phyloP scores from a whole-genome alignment of 2,329 filamentous ascomycete genomes.

The Penicillium sp. region DNA sequence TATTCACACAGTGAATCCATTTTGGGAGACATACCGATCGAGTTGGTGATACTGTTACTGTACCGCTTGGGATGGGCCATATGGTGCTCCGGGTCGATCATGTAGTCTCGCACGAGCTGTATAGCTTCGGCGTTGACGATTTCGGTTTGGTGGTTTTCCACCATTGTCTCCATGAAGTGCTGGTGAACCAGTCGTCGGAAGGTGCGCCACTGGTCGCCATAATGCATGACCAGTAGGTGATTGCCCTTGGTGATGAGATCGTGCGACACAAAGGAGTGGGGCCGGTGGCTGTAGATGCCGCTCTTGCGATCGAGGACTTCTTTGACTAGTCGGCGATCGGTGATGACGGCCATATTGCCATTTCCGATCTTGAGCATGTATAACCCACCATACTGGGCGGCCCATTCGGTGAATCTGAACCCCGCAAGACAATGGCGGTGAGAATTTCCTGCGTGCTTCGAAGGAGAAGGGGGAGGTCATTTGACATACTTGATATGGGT shows the following conservation, averaged over 20 bases:
- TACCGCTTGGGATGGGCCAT: constrained; percentile 52
- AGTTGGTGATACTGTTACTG: constrained; percentile 50
- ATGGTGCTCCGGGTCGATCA: constrained; percentile 41
- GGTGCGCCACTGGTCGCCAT: constrained; percentile 43
- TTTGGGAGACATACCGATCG: not conserved
- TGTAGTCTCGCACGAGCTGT: constrained; percentile 51
- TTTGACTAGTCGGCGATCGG: constrained; percentile 42
- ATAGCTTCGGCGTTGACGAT: constrained; percentile 51
- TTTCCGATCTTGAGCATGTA: constrained; percentile 44
- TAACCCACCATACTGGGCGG: not conserved
- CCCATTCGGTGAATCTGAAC: not conserved
- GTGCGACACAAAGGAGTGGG: constrained; percentile 32
- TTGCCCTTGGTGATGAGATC: constrained; percentile 1
- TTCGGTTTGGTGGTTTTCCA: constrained; percentile 9
- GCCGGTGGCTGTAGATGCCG: constrained; percentile 46
- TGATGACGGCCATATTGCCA: constrained; percentile 45
- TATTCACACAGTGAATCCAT: accelerated
- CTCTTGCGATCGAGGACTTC: constrained; percentile 50
- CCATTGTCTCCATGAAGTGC: constrained; percentile 44
- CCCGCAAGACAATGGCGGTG: not conserved
- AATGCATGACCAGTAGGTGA: constrained; percentile 7
- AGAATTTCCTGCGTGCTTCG: not conserved
- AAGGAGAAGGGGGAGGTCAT: not conserved
- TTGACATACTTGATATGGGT: not conserved
- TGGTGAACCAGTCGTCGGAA: constrained; percentile 50